Evolutionary conservation across 208 protist genomes (phyloP), one percentile per base, ranked within the genome.

Genomic region (Herpetomonas samuelpessoai): DNA sequence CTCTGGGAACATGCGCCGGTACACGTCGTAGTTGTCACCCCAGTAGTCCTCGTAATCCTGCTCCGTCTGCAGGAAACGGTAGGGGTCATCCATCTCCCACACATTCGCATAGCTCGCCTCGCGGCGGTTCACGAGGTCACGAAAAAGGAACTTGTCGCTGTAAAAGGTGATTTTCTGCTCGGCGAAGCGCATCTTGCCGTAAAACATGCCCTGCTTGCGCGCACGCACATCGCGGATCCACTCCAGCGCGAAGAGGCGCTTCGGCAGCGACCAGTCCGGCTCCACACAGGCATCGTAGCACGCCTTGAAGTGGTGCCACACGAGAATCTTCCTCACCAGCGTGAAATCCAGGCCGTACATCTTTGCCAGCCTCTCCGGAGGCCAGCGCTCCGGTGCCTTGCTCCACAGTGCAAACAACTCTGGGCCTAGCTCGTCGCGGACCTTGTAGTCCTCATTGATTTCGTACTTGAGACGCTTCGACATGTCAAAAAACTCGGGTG

Each of bases 261-360:
- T 97, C 14, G 90, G 90, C 52, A 97, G 71, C 26, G 88, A 86
- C 89, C 93, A 95, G 67, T 97, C 93, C 25, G 93, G 93, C 70
- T 97, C 90, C 39, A 97, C 89, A 54, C 93, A 96, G 16, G 88
- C 85, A 64, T 97, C 93, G 71, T 97, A 97, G 71, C 86, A 96
- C n/a, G 93, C 90, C 69, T 95, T 95, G 67, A 96, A 96, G 68
- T 96, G 88, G 62, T 97, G 93, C 89, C 91, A 95, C 31, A 96
- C 88, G 47, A 97, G 76, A 67, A 96, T 93, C 71, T 97, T 96
- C 30, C 91, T 75, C 35, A 95, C 86, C 12, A 94, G 66, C 2
- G 90, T 96, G 64, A 97, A 95, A 65, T 95, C 89, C n/a, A 97
- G 71, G 6, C 90, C 88, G 64, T 97, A 97, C 93, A 97, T 96